Evolutionary conservation across 1,139 yeast genomes (phyloP).

Genomic region (Saccharomycopsis hybrid): DNA sequence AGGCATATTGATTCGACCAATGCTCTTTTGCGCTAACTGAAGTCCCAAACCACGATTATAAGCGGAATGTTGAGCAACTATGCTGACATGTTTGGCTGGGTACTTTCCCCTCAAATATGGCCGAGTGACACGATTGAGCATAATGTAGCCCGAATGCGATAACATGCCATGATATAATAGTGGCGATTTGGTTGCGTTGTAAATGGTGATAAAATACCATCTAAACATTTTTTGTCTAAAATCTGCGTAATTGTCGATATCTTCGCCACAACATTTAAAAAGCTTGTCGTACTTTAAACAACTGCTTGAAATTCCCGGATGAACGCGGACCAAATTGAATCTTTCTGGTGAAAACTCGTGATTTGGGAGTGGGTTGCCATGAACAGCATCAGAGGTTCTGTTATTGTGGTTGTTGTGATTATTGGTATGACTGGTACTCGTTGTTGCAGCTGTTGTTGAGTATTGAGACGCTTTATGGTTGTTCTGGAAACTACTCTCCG

Average conservation of each 20-base stretch:
- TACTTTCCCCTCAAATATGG: neutral
- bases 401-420: too few relatives aligned
- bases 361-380: too few relatives aligned
- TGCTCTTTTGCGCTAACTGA: conserved; percentile 1
- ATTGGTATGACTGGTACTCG: too few relatives aligned
- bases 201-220: conserved; percentile 7
- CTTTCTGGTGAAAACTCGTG: too few relatives aligned
- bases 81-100: neutral
- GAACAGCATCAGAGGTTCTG: too few relatives aligned
- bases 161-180: conserved; percentile 8
- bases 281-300: too few relatives aligned
- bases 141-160: conserved; percentile 9
- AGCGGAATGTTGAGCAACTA: neutral
- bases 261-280: conserved; percentile 8
- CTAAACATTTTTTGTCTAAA: conserved; percentile 5
- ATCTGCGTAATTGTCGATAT: neutral
- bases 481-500: too few relatives aligned
- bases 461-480: too few relatives aligned
- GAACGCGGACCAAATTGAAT: too few relatives aligned
- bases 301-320: too few relatives aligned
- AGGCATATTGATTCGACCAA: conserved; percentile 2
- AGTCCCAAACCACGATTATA: neutral
- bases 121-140: neutral
- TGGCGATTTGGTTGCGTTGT: neutral
- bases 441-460: too few relatives aligned